A percentile compares a stretch with the other conserved stretches of the same genome.
phyloP scores from a whole-genome alignment of 23 red algal genomes.

The Gracilariopsis chorda region DNA sequence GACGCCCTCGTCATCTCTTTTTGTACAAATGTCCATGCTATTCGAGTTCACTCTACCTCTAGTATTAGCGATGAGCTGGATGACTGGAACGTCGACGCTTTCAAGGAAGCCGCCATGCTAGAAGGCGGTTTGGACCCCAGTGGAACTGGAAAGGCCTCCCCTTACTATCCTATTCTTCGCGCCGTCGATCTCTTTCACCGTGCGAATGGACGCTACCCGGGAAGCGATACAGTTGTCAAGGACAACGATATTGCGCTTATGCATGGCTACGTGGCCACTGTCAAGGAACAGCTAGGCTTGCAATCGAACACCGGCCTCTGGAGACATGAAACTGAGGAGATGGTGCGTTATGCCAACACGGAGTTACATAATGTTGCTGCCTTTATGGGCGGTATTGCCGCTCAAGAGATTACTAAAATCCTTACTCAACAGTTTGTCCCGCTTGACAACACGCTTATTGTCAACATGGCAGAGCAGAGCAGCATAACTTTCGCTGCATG shows the following conservation, averaged over 20 bases:
- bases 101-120: slow-evolving; percentile 16
- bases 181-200: slow-evolving; percentile 54
- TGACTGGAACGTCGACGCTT: not conserved
- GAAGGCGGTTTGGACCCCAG: slow-evolving; percentile 35
- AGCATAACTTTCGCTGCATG: slow-evolving; percentile 62
- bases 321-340: slow-evolving; percentile 63
- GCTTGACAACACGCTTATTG: slow-evolving; percentile 66
- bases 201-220: slow-evolving; percentile 49
- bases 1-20: slow-evolving; percentile 35
- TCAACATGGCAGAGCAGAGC: slow-evolving; percentile 61
- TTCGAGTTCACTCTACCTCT: slow-evolving; percentile 13
- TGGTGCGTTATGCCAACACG: slow-evolving; percentile 62
- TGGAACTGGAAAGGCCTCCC: not conserved
- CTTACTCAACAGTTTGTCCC: slow-evolving; percentile 90
- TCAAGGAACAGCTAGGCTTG: slow-evolving; percentile 56
- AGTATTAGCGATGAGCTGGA: slow-evolving; percentile 43
- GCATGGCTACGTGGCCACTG: not conserved
- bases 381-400: slow-evolving; percentile 79
- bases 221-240: not conserved
- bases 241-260: slow-evolving; percentile 27
- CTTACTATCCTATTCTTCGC: slow-evolving; percentile 58
- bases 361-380: slow-evolving; percentile 83
- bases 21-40: slow-evolving; percentile 30
- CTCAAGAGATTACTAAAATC: slow-evolving; percentile 91
- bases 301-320: not conserved